A percentile compares a stretch with the other conserved stretches of the same genome.
phyloP scores from a whole-genome alignment of 1,284 basidiomycete genomes.

The Mycena sp. region DNA sequence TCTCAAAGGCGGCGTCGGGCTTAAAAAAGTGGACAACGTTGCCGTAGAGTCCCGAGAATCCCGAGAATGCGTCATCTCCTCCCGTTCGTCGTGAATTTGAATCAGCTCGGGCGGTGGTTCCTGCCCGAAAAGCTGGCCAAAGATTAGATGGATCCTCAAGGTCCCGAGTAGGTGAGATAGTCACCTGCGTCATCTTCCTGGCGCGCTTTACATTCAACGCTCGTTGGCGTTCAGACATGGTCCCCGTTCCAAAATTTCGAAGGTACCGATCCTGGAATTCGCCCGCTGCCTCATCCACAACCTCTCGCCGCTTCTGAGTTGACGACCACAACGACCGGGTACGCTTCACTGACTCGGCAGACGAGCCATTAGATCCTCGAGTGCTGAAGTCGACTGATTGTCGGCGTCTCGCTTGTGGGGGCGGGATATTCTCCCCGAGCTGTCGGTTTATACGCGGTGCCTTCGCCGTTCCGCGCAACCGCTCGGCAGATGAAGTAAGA shows the following conservation, averaged over 20 bases:
- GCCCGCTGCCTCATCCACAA: constrained; percentile 17
- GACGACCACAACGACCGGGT: constrained; percentile 37
- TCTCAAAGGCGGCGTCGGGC: constrained; percentile 14
- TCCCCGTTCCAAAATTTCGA: constrained; percentile 39
- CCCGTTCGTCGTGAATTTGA: constrained; percentile 34
- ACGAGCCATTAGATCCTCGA: not conserved
- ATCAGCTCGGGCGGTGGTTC: constrained; percentile 49
- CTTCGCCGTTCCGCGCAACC: constrained; percentile 15
- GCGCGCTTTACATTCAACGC: constrained; percentile 55
- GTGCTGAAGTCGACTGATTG: constrained; percentile 28
- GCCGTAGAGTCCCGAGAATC: constrained; percentile 36
- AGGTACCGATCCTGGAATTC: constrained; percentile 38
- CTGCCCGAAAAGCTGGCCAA: constrained; percentile 57
- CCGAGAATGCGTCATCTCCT: constrained; percentile 28
- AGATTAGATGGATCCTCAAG: constrained; percentile 17
- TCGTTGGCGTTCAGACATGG: constrained; percentile 48
- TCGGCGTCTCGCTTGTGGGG: constrained; percentile 17
- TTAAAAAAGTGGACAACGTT: constrained; percentile 25
- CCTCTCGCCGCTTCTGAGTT: constrained; percentile 13
- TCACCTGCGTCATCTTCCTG: constrained; percentile 61
- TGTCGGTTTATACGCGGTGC: constrained; percentile 14
- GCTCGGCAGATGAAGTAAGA: constrained; percentile 16
- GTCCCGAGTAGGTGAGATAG: constrained; percentile 2
- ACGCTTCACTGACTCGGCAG: constrained; percentile 32
- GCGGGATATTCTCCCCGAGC: constrained; percentile 30